These are phyloP conservation scores for Thraustochytrium striatum DNA, from an alignment of 352 stramenopile species.

Conservation along the genomic window DNA sequence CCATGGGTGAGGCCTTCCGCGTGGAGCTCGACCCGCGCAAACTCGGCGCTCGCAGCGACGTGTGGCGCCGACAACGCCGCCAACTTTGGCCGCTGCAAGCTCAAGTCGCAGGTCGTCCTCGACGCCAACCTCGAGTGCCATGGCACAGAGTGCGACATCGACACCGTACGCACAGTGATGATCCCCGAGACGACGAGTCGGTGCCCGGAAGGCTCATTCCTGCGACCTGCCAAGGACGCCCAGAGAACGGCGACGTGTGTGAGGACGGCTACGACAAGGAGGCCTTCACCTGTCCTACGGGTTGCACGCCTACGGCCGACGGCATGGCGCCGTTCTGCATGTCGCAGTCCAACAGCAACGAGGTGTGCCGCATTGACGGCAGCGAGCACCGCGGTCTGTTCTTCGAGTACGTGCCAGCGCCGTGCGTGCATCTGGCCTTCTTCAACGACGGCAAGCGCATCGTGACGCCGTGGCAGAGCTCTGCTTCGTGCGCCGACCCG, in stretches of 20 bases:
- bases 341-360: background rate
- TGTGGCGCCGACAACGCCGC: background rate
- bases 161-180: constrained; percentile 59
- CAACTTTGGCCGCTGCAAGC: constrained; percentile 49
- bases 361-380: background rate
- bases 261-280: background rate
- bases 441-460: constrained; percentile 37
- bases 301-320: background rate
- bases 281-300: background rate
- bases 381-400: constrained; percentile 50
- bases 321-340: background rate
- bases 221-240: background rate
- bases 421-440: constrained; percentile 63
- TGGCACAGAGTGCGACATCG: constrained; percentile 57
- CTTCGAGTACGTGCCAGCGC: constrained; percentile 62
- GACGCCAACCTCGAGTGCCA: constrained; percentile 52
- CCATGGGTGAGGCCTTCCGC: constrained; percentile 47
- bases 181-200: constrained; percentile 49
- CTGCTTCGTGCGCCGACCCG: constrained; percentile 42
- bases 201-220: background rate
- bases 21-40: constrained; percentile 48
- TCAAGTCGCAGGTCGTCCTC: constrained; percentile 53
- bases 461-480: background rate
- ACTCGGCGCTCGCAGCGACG: too few species aligned
- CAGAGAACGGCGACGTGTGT: background rate